Percentiles rank a stretch among this genome's conserved stretches.
These are phyloP conservation scores for Suillus plorans DNA, from an alignment of 768 basidiomycete species.

Conservation along the genomic window DNA sequence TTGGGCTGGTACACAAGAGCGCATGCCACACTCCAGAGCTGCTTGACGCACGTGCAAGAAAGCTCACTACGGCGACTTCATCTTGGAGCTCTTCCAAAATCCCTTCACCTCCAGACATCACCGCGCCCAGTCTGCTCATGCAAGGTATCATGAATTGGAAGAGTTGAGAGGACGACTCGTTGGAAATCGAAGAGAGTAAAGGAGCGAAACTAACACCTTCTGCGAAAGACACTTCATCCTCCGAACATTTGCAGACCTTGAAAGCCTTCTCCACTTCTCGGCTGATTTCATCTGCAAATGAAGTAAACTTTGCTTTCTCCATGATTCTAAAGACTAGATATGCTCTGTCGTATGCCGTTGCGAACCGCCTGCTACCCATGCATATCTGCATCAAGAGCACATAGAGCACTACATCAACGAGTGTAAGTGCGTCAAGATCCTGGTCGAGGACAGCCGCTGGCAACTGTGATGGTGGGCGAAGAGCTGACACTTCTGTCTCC, in stretches of 20 bases:
- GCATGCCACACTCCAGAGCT: background rate
- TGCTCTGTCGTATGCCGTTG: background rate
- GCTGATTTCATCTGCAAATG: background rate
- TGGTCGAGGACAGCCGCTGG: background rate
- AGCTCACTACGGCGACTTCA: slow-evolving; percentile 1
- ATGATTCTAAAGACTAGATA: background rate
- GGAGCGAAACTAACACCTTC: background rate
- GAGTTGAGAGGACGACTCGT: background rate
- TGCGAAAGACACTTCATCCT: background rate
- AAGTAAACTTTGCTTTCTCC: background rate
- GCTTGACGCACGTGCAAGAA: background rate
- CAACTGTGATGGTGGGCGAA: background rate
- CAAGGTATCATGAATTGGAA: slow-evolving; percentile 27
- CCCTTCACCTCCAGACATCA: background rate
- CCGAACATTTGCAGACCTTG: background rate
- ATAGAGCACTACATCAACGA: slow-evolving; percentile 11
- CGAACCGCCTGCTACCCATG: background rate
- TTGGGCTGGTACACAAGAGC: background rate
- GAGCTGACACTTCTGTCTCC: background rate
- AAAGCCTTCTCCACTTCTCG: background rate
- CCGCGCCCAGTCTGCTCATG: slow-evolving; percentile 14
- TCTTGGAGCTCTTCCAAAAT: background rate
- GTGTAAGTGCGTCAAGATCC: background rate
- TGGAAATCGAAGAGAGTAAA: background rate
- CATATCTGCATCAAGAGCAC: slow-evolving; percentile 10